These are phyloP conservation scores for Cystobasidium tubakii DNA, from an alignment of 768 basidiomycete species.

Conservation along the genomic window DNA sequence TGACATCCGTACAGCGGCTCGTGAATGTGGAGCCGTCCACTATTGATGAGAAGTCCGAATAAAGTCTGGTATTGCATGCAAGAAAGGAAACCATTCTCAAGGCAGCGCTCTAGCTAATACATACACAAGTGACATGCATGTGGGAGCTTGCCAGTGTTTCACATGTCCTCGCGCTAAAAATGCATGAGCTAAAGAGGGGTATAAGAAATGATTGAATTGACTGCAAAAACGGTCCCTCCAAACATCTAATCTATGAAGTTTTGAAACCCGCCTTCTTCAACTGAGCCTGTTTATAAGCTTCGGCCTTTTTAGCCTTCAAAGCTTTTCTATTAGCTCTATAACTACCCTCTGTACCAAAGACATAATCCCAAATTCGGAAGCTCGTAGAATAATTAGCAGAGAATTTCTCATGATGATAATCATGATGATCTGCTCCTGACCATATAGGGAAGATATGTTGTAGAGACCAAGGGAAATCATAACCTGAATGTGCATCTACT, in stretches of 20 bases:
- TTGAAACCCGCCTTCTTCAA: constrained; percentile 24
- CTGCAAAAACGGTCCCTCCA: no score
- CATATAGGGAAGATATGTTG: constrained; percentile 89
- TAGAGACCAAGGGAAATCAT: constrained; percentile 96
- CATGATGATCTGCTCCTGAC: constrained; percentile 73
- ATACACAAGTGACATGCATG: no score
- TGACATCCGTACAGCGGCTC: no score
- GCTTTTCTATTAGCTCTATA: constrained; percentile 52
- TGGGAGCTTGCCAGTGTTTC: no score
- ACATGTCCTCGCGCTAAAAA: no score
- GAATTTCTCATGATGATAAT: constrained; percentile 94
- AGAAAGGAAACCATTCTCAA: no score
- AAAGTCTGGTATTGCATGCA: no score
- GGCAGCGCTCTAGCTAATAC: no score
- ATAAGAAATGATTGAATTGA: no score
- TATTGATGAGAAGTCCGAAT: no score
- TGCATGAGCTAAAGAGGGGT: no score
- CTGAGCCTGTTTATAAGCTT: constrained; percentile 19
- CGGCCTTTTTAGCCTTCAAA: background rate
- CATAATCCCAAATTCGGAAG: constrained; percentile 56
- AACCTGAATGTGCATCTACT: constrained; percentile 77
- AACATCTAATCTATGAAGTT: constrained; percentile 13
- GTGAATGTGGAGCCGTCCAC: no score
- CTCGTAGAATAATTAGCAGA: constrained; percentile 56
- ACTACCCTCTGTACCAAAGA: constrained; percentile 84